Evolutionary conservation across 164 flowering plant species (phyloP), one percentile per base, ranked within the genome.

Genomic region (Malania oleifera): DNA sequence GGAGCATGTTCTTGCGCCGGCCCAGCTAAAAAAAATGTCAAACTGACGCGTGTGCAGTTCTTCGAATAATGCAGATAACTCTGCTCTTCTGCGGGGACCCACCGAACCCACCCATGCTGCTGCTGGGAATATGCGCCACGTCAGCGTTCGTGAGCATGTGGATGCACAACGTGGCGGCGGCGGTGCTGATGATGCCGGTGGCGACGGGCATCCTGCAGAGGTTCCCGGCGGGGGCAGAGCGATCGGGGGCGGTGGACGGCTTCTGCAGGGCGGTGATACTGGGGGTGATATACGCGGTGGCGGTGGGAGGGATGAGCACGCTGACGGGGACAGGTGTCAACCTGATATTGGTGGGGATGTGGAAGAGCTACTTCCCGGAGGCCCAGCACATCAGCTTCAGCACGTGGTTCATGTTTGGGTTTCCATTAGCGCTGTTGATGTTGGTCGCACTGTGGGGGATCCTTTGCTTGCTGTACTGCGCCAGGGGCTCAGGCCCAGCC

Each of bases 251-350:
- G 0, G 70, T 77, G 13, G 59, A 49, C 43, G 75, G 76, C 19
- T 92, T 81, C 74, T 72, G 84, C 68, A 79, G 76, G 57, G 98
- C 85, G 3, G 88, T 92, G 54, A 82, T 89, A 0, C 75, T 89
- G 1, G 96, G 95, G 22, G 96, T 89, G 12, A 76, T 67, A 24
- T 91, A 91, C 70, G 63, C 91, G 2, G 81, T 85, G 14, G 70
- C 86, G 0, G 58, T 89, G 0, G 98, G 96, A 3, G 98, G 98
- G 48, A 87, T 89, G 81, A 83, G 83, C 66, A 92, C 98, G 3
- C 73, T 92, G 48, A 92, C 98, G 0, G 98, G 98, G 27, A 92
- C 98, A 34, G 96, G 98, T 56, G 96, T 89, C 29, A 92, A 92
- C 52, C 79, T 92, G 20, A 87, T 92, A 75, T 44, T 92, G 82